Base-by-base conservation (phyloP, 805 yeast species). In the Candida insectalens region DNA sequence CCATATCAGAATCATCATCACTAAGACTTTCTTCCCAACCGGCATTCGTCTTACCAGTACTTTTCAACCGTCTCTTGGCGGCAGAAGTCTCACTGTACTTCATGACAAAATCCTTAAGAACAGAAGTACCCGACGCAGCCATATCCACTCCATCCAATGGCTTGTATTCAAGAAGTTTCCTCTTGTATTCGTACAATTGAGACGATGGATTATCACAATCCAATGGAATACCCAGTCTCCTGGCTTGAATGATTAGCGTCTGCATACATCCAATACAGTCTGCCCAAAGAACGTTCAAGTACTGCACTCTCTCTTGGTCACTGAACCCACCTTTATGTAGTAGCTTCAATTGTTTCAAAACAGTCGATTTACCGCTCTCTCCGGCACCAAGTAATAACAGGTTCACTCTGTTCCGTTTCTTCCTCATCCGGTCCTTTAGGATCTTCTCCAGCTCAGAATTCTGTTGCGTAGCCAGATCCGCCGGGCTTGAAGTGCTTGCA, bases 311-410 rank as follows among this genome's bases (percentile, higher is more conserved):
- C 55, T 92, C 97, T 41, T 76, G 81, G 32, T 70, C 71, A 1
- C 82, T 65, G 59, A 89, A 92, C 2, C 95, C 94, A 29, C 82
- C 79, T 39, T 84, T 82, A 53, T 92, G 96, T 27, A 87, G 56
- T 13, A 92, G 64, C 45, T 82, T 74, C 75, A 88, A 69, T 53
- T 88, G 96, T 55, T 88, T 88, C 43, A 88, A 60, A 5, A 88
- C 95, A 0, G 97, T 88, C 2, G 95, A 82, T 53, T 88, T 88
- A 5, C 97, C 96, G 33, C 89, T 77, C 52, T 88, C 97, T 4
- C 96, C 97, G 0, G 97, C 83, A 27, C 97, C 96, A 23, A 87
- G 59, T n/a, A 89, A 63, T 26, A 89, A 57, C 40, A 89, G 63
- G 52, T 80, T 84, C 23, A 80, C 69, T 44, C 72, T 78, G 39